A percentile compares a stretch with the other conserved stretches of the same genome.
Conservation (phyloP, 768 basidiomycete genomes). For the Chalciporus sphaerocephalus region DNA sequence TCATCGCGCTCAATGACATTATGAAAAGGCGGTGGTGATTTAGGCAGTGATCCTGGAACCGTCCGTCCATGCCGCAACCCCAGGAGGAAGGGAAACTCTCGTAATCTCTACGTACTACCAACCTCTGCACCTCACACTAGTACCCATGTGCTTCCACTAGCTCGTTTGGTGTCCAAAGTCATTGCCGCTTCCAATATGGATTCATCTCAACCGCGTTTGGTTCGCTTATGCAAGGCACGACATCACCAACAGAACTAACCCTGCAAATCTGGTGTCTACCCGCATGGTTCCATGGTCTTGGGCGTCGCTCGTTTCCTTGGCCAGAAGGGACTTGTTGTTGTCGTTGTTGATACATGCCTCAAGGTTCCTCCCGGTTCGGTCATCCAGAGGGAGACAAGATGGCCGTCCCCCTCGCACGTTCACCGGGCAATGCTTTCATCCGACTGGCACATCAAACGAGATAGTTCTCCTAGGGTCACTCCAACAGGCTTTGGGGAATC, state of each 20-base stretch:
- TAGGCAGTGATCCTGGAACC: neutral
- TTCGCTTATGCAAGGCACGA: neutral
- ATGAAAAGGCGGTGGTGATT: slow-evolving; percentile 6
- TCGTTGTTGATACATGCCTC: no score
- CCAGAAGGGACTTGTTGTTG: no score
- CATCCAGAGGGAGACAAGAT: neutral
- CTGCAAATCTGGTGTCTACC: neutral
- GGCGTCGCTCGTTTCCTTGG: neutral
- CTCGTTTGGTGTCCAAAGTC: slow-evolving; percentile 2
- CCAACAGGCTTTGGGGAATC: no score
- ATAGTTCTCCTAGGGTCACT: neutral
- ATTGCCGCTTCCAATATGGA: slow-evolving; percentile 1
- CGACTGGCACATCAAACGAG: neutral
- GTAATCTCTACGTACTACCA: slow-evolving; percentile 1
- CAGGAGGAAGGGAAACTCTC: slow-evolving; percentile 1
- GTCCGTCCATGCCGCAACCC: neutral
- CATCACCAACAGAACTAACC: neutral
- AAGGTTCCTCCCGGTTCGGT: no score
- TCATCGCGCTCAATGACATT: neutral
- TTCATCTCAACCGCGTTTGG: neutral
- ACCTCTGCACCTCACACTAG: neutral
- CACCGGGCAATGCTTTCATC: neutral
- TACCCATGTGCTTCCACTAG: neutral
- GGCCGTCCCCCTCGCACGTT: neutral
- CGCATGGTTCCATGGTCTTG: neutral